Evolutionary conservation across 1,284 basidiomycete species (phyloP).

Genomic region (Heliocybe sulcata): DNA sequence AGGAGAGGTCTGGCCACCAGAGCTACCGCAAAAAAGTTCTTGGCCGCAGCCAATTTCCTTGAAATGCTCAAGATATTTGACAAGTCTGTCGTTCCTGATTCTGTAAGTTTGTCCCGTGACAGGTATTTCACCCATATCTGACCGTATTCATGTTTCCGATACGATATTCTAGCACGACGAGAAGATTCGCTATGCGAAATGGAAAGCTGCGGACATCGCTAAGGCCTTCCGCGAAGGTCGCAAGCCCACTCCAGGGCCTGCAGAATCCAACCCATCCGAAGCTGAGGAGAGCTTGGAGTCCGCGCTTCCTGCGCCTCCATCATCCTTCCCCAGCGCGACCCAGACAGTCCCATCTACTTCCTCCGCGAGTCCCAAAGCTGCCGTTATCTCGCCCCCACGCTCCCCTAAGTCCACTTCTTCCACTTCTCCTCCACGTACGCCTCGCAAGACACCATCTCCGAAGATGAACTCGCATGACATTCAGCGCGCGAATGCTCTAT

Average conservation of each 20-base stretch:
- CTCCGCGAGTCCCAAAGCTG: neutral
- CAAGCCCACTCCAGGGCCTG: slow-evolving; percentile 60
- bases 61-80: slow-evolving; percentile 79
- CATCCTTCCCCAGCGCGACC: slow-evolving; percentile 4
- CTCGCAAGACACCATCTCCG: slow-evolving; percentile 20
- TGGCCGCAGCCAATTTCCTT: slow-evolving; percentile 83
- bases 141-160: neutral
- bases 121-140: slow-evolving; percentile 6
- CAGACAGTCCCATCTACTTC: neutral
- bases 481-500: slow-evolving; percentile 18
- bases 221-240: slow-evolving; percentile 86
- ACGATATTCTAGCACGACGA: slow-evolving; percentile 47
- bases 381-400: neutral
- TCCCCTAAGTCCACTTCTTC: neutral
- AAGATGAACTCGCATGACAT: slow-evolving; percentile 21
- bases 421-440: neutral
- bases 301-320: slow-evolving; percentile 12
- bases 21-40: slow-evolving; percentile 81
- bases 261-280: slow-evolving; percentile 24
- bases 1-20: slow-evolving; percentile 71
- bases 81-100: slow-evolving; percentile 41
- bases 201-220: slow-evolving; percentile 87
- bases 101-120: slow-evolving; percentile 21
- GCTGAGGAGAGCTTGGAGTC: slow-evolving; percentile 11
- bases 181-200: slow-evolving; percentile 86